Evolutionary conservation across 2,329 filamentous ascomycete genomes (phyloP), one percentile per base, ranked within the genome.

Genomic region (Pochonia chlamydosporia): DNA sequence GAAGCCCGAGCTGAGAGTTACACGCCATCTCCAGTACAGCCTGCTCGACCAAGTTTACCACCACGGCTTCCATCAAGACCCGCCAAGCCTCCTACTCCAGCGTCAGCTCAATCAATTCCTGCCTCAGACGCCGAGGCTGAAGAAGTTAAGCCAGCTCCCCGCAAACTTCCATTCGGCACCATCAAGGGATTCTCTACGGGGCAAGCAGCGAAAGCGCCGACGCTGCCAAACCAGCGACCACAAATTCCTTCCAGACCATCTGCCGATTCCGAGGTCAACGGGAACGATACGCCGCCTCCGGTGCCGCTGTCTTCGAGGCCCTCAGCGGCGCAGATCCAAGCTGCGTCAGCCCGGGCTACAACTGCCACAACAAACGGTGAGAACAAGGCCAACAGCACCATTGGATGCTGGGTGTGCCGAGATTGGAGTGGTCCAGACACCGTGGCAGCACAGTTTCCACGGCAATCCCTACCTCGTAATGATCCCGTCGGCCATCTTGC

Each of bases 381-480:
- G 13, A 5, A 21, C 3, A 23, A 11, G 2, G 14, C 58, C 14
- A 57, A 60, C 25, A 63, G 67, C n/a, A 23, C 35, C 8, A 39
- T 4, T 11, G 20, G 20, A 11, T 97, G 93, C 63, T 74, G 96
- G 44, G 71, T 82, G 49, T 97, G 93, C 63, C 82, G 91, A 54
- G 91, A 97, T 68, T 97, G 95, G 66, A 90, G 88, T 6, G 82
- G 69, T 0, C 85, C 89, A 0, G 93, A 97, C 66, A 66, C 67
- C 13, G 84, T 95, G 54, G 92, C 89, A 5, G 78, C 87, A 5
- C 83, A 81, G 54, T 90, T 89, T 59, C 89, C 91, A 5, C 75
- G 83, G 25, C 68, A 85, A 39, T 79, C 81, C 1, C 76, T 96
- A 16, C 89, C 89, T 4, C 70, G 73, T 16, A 67, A 72, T 14